Base-by-base conservation (phyloP, 305 asterid species). In the Fraxinus platypoda region DNA sequence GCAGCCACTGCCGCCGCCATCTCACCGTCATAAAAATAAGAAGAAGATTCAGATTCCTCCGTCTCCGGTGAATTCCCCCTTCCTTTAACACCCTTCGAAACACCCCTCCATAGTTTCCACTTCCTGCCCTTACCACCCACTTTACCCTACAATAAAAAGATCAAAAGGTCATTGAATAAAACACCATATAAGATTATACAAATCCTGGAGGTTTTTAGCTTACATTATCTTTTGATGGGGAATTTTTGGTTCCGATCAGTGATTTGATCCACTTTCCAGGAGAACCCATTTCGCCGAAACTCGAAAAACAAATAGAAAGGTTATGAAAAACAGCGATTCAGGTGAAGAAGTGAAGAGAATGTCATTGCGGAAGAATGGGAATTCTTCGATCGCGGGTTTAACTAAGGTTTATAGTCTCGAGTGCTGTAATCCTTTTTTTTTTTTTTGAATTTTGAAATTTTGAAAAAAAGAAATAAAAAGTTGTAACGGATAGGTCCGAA, bases 241-340 rank as follows among this genome's bases (percentile, higher is more conserved):
- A 78, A 86, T 91, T 92, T 84, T 86, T 91, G 8, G 88, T 88
- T 19, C 89, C 86, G 76, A 95, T 89, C 28, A 95, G 81, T n/a
- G 98, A 92, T 83, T 91, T 93, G 71, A 95, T 93, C 99, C 99
- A 95, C 77, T 91, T 95, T 64, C 93, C 97, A 2, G 99, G 90
- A 87, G 87, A 94, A 83, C 99, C 97, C 99, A 93, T 93, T 82
- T 81, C 49, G 17, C 13, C 19, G 46, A 85, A 38, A 62, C 19
- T 6, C 54, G 2, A 79, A 46, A 46, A 41, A 62, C 72, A 31
- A 62, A 7, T 15, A 62, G 6, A 25, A 62, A 8, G 30, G 8
- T 26, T 9, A 62, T 62, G 33, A 62, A 23, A 64, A 26, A 66
- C 35, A 66, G 74, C 25, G 37, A 68, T 68, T 11, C 74, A 68